Conservation (phyloP, 805 yeast genomes). For the Candida loeiensis region DNA sequence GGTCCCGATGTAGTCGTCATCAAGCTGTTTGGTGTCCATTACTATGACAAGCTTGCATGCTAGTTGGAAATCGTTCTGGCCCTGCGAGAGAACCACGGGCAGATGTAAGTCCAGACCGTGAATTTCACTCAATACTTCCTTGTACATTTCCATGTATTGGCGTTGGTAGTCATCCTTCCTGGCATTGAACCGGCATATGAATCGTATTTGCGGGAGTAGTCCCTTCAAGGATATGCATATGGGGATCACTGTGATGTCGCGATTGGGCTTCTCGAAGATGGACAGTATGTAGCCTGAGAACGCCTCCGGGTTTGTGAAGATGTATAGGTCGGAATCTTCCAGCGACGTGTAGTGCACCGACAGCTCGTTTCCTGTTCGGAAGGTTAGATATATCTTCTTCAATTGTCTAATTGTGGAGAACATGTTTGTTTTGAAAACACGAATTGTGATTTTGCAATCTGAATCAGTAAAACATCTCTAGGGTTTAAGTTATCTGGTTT, state of each 20-base stretch:
- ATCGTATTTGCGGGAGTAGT: constrained; percentile 13
- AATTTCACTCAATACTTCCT: constrained; percentile 7
- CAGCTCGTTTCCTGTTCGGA: constrained; percentile 10
- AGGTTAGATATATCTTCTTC: constrained; percentile 1
- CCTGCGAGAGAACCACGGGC: constrained; percentile 9
- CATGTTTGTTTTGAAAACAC: background rate
- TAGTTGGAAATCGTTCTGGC: constrained; percentile 24
- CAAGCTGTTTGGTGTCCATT: constrained; percentile 14
- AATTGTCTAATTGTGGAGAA: background rate
- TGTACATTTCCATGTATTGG: constrained; percentile 8
- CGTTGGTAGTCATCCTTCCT: constrained; percentile 5
- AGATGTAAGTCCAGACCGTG: constrained; percentile 2
- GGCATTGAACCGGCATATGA: constrained; percentile 8
- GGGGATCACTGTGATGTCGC: constrained; percentile 9
- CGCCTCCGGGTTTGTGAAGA: constrained; percentile 13
- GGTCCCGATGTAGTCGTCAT: constrained; percentile 18
- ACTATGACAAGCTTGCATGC: constrained; percentile 18
- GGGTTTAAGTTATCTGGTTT: too few relatives aligned
- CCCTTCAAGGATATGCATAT: constrained; percentile 11
- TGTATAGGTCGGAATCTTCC: constrained; percentile 14
- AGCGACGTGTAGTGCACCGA: constrained; percentile 12
- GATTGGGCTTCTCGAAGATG: constrained; percentile 4
- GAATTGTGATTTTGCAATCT: background rate
- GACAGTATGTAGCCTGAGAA: constrained; percentile 12
- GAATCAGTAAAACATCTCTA: too few relatives aligned